Evolutionary conservation across 2,329 filamentous ascomycete species (phyloP), one percentile per base, ranked within the genome.

Genomic region (Pseudogymnoascus sp.): DNA sequence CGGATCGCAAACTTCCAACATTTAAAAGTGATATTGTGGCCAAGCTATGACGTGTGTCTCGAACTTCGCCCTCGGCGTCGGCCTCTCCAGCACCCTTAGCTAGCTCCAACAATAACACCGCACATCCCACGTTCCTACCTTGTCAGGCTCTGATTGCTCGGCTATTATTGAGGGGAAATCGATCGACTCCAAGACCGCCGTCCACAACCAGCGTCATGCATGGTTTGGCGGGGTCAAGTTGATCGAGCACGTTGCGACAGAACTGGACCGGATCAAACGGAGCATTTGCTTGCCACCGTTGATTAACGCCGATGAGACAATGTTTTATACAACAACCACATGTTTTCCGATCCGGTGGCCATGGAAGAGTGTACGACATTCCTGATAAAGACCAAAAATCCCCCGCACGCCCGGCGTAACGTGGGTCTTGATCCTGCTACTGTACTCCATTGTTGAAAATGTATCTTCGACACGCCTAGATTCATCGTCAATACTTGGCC

Each of bases 151-250:
- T 53, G 47, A 53, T 53, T 53, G 47, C 47, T 53, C 47, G 47
- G 47, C 28, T 53, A 53, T 53, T 15, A 53, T 53, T 53, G 47
- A 53, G 47, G 47, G 47, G 47, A 53, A 53, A 53, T 53, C 25
- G 47, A 53, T 50, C 43, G 43, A n/a, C 43, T 30, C 43, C 25
- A 50, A 11, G 8, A 18, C 4, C 25, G 8, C 43, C 25, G 14
- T 30, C 43, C 43, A 30, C 47, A 53, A 53, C 47, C 47, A 53
- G 47, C 28, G 12, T 33, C 47, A 53, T 33, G 47, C 47, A 53
- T 53, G 47, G 47, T 53, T 53, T 53, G 47, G 47, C 47, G 47
- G 47, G 47, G 47, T 53, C 47, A 53, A 53, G 47, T 53, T 53
- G 47, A 53, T 53, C 47, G 28, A 25, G 47, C 47, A 53, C 47